phyloP scores from a whole-genome alignment of 2,329 filamentous ascomycete genomes.

The Aureobasidium sp. region DNA sequence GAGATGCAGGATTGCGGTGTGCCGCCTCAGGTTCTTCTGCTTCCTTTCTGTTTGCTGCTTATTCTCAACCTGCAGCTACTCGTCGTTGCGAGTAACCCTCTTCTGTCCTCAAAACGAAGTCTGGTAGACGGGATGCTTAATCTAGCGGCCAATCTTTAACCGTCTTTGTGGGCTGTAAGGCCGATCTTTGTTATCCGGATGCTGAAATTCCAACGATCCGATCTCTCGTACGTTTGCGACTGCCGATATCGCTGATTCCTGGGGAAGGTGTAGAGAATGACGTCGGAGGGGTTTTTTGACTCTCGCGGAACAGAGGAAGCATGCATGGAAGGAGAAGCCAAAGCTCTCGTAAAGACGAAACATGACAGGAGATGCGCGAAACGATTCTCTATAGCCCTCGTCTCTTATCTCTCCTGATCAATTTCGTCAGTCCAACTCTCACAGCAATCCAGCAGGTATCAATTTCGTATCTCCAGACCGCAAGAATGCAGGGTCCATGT shows the following conservation, averaged over 20 bases:
- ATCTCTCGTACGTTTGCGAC: not conserved
- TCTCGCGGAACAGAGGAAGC: slow-evolving; percentile 3
- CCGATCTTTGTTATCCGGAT: not conserved
- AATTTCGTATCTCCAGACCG: not conserved
- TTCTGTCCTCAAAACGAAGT: not conserved
- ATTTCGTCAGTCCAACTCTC: no score
- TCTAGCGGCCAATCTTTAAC: not conserved
- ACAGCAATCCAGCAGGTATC: not conserved
- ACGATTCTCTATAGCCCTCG: not conserved
- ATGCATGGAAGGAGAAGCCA: not conserved
- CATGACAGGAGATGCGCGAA: not conserved
- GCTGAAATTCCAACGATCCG: not conserved
- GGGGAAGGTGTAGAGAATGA: not conserved
- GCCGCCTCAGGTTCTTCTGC: not conserved
- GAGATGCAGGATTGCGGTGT: slow-evolving; percentile 1
- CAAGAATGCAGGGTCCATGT: not conserved
- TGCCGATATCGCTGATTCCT: not conserved
- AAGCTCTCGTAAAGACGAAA: not conserved
- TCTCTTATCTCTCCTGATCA: not conserved
- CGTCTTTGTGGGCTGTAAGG: not conserved
- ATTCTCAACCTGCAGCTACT: not conserved
- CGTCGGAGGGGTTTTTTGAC: not conserved
- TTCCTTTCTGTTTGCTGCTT: not conserved
- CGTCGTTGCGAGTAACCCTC: not conserved
- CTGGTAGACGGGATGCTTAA: not conserved